Evolutionary conservation across 176 grass and related monocot species (phyloP).

Genomic region (Poa pratensis): DNA sequence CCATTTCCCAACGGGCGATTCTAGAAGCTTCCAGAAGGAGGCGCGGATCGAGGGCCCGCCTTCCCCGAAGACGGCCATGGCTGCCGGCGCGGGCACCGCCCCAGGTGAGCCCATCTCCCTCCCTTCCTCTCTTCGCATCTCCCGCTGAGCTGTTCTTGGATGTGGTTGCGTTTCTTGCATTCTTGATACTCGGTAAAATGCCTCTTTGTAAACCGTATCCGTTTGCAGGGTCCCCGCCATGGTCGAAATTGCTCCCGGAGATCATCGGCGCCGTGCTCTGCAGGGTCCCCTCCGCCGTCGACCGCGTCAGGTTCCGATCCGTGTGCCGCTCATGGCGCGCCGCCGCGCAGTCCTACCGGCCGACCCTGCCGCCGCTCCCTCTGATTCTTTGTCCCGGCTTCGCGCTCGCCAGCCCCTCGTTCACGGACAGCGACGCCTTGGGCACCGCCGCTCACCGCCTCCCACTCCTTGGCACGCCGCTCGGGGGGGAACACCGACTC

Average conservation of each 20-base stretch:
- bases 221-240: neutral
- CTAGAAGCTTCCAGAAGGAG: conserved; percentile 19
- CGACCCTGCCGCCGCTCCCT: conserved; percentile 1
- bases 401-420: conserved; percentile 8
- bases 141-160: neutral
- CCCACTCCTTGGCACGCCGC: neutral
- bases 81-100: neutral
- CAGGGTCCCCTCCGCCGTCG: neutral
- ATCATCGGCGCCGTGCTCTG: conserved; percentile 8
- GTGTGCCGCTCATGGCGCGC: conserved; percentile 23
- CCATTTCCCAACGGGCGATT: neutral
- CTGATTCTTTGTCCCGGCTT: neutral
- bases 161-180: neutral
- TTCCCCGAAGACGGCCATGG: conserved; percentile 3
- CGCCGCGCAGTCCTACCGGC: neutral
- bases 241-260: neutral
- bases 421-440: neutral
- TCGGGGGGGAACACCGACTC: neutral
- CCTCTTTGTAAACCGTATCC: neutral
- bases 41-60: neutral
- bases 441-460: neutral
- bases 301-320: neutral
- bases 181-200: conserved; percentile 7
- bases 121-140: neutral
- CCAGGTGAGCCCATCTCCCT: conserved; percentile 20